Evolutionary conservation across 495 filamentous ascomycete genomes (phyloP).

Genomic region (Echria macrotheca): DNA sequence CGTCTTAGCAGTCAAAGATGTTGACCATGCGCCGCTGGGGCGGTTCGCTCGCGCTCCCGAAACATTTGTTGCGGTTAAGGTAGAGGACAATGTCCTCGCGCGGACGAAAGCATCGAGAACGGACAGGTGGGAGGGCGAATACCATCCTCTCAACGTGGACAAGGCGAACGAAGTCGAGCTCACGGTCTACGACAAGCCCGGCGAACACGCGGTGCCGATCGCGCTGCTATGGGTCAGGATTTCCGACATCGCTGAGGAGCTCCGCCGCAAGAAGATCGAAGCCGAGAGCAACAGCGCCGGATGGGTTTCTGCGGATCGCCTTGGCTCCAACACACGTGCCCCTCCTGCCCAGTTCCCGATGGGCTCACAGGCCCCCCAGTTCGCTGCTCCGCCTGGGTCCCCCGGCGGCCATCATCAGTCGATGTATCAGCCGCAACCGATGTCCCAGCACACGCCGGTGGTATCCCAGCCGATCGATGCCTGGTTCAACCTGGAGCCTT

Average conservation of each 20-base stretch:
- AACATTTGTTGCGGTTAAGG: constrained; percentile 91
- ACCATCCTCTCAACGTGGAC: constrained; percentile 86
- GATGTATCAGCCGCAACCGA: constrained; percentile 19
- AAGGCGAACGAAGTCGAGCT: constrained; percentile 98
- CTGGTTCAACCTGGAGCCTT: constrained; percentile 95
- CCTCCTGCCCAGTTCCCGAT: constrained; percentile 51
- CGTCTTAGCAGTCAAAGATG: constrained; percentile 83
- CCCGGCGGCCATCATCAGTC: constrained; percentile 22
- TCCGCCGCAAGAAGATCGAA: constrained; percentile 95
- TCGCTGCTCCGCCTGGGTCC: constrained; percentile 32
- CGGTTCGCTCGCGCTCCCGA: constrained; percentile 87
- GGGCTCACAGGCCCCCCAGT: constrained; percentile 41
- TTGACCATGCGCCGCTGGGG: constrained; percentile 84
- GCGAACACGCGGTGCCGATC: constrained; percentile 85
- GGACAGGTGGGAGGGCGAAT: constrained; percentile 87
- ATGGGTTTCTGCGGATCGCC: constrained; percentile 95
- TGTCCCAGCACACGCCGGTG: constrained; percentile 29
- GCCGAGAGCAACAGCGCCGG: constrained; percentile 83
- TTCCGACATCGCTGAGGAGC: constrained; percentile 94
- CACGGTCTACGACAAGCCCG: constrained; percentile 91
- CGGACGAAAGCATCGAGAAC: constrained; percentile 81
- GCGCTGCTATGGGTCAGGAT: constrained; percentile 95
- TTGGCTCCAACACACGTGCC: constrained; percentile 55
- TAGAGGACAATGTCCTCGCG: constrained; percentile 86
- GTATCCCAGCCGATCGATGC: constrained; percentile 75